phyloP scores from a whole-genome alignment of 148 eudicot genomes.

The Gaultheria prostrata region DNA sequence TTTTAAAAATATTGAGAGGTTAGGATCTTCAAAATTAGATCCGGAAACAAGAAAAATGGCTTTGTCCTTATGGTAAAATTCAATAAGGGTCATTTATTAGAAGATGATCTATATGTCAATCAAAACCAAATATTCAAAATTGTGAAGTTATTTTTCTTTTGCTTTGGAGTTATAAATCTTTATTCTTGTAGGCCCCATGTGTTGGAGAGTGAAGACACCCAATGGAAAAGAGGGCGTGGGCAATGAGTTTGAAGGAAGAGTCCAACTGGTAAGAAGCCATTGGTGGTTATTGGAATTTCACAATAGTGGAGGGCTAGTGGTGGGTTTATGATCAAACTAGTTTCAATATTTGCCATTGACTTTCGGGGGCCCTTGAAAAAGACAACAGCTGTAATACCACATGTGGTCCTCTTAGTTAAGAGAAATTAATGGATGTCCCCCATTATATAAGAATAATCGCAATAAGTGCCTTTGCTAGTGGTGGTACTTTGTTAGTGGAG shows the following conservation, averaged over 20 bases:
- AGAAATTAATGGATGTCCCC: neutral
- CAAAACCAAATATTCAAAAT: neutral
- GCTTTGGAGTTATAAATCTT: neutral
- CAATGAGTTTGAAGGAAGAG: neutral
- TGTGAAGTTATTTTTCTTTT: neutral
- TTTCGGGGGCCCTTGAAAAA: slow-evolving; percentile 11
- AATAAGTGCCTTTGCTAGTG: neutral
- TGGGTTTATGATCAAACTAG: slow-evolving; percentile 17
- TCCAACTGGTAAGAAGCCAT: slow-evolving; percentile 22
- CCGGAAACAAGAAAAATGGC: too few species aligned
- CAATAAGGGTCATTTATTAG: too few species aligned
- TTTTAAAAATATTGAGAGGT: too few species aligned
- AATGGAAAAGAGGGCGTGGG: slow-evolving; percentile 7
- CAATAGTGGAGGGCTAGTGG: slow-evolving; percentile 7
- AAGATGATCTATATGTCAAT: too few species aligned
- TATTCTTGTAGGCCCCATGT: neutral
- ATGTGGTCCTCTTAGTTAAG: neutral
- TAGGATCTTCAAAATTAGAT: too few species aligned
- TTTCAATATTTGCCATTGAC: slow-evolving; percentile 29
- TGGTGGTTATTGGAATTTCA: slow-evolving; percentile 29
- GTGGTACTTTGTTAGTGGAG: neutral
- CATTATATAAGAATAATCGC: neutral
- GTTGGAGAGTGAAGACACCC: neutral
- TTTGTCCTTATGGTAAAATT: too few species aligned
- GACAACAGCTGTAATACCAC: neutral